Percentiles rank a stretch among this genome's conserved stretches.
Conservation (phyloP, 1,284 basidiomycete genomes). For the Laetiporus sulphureus region DNA sequence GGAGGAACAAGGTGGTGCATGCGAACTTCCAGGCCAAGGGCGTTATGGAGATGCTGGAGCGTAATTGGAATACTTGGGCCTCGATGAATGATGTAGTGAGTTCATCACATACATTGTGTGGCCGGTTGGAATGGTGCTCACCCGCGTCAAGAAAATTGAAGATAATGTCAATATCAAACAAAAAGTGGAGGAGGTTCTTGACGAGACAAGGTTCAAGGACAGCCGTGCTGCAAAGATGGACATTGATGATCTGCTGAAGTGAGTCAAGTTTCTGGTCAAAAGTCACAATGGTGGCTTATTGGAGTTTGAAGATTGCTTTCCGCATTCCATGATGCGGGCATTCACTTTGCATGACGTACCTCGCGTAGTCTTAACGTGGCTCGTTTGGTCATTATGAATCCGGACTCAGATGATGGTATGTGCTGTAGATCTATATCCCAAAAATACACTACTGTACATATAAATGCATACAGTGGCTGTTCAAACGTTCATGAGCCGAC, state of each 20-base stretch:
- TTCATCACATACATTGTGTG: too few species aligned
- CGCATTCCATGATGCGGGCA: slow-evolving; percentile 79
- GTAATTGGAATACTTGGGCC: slow-evolving; percentile 94
- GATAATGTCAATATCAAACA: slow-evolving; percentile 67
- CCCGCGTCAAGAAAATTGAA: slow-evolving; percentile 53
- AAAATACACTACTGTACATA: too few species aligned
- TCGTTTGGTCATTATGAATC: too few species aligned
- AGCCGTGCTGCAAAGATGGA: slow-evolving; percentile 76
- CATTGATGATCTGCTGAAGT: slow-evolving; percentile 75
- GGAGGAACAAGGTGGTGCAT: slow-evolving; percentile 88
- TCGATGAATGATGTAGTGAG: slow-evolving; percentile 72
- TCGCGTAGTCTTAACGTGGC: too few species aligned
- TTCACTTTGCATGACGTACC: slow-evolving; percentile 65
- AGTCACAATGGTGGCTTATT: not conserved
- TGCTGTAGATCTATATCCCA: slow-evolving; percentile 1
- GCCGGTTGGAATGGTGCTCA: too few species aligned
- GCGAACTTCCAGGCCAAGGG: slow-evolving; percentile 91
- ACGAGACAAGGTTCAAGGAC: slow-evolving; percentile 57
- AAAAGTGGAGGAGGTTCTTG: slow-evolving; percentile 74
- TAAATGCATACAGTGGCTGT: too few species aligned
- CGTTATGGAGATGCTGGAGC: slow-evolving; percentile 90
- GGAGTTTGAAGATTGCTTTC: slow-evolving; percentile 44
- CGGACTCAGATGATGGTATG: not conserved
- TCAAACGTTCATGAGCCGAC: too few species aligned
- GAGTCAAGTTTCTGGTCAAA: slow-evolving; percentile 14